Conservation (phyloP, 371 early-diverging fungal genomes). For the Smittium mucronatum region DNA sequence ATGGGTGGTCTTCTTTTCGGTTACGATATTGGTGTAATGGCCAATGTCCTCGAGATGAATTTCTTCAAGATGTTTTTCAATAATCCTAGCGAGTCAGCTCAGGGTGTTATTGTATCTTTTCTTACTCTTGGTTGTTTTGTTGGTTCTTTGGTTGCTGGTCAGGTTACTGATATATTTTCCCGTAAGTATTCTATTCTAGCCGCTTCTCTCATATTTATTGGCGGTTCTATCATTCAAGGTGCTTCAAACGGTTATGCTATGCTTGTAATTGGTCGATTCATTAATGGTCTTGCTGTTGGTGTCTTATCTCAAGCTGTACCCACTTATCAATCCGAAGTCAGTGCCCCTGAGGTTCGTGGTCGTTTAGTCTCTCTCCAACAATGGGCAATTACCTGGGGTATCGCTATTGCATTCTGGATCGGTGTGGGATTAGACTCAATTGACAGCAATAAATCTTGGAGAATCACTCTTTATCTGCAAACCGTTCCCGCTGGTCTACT, state of each 20-base stretch:
- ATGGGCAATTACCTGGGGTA: conserved; percentile 63
- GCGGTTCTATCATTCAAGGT: conserved; percentile 62
- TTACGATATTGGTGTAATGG: conserved; percentile 39
- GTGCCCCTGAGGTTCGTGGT: conserved; percentile 75
- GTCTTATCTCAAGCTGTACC: conserved; percentile 77
- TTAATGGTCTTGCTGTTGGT: conserved; percentile 78
- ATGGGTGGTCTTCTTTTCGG: conserved; percentile 39
- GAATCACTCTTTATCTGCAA: conserved; percentile 71
- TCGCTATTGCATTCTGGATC: conserved; percentile 60
- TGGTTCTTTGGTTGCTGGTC: conserved; percentile 48
- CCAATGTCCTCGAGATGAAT: conserved; percentile 35
- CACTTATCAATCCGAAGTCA: conserved; percentile 80
- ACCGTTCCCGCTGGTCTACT: conserved; percentile 55
- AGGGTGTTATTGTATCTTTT: conserved; percentile 47
- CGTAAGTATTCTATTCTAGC: conserved; percentile 60
- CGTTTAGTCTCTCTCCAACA: conserved; percentile 77
- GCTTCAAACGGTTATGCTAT: conserved; percentile 38
- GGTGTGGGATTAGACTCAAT: conserved; percentile 47
- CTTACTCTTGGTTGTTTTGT: conserved; percentile 54
- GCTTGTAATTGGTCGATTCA: conserved; percentile 58
- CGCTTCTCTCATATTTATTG: conserved; percentile 50
- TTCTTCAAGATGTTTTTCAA: conserved; percentile 39
- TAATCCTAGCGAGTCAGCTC: conserved; percentile 33
- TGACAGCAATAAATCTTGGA: conserved; percentile 46
- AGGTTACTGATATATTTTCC: conserved; percentile 55